These are phyloP conservation scores for Thecaphora frezii DNA, from an alignment of 1,284 basidiomycete species.

Conservation along the genomic window DNA sequence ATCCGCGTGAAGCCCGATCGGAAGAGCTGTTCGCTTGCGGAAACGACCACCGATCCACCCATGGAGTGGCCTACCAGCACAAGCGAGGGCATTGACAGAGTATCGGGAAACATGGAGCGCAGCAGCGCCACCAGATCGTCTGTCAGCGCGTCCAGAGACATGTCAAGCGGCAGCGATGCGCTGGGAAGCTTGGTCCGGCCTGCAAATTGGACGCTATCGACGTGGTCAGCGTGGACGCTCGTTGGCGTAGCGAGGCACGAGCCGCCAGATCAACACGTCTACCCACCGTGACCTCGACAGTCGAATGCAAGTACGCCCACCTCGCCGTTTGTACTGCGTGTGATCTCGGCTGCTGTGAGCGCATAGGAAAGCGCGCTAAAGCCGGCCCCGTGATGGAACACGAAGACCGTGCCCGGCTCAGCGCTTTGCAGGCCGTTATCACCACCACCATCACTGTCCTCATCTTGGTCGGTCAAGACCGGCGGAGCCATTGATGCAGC, in stretches of 20 bases:
- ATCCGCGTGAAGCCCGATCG: slow-evolving; percentile 59
- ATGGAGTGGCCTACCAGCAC: slow-evolving; percentile 60
- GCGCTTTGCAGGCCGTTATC: slow-evolving; percentile 24
- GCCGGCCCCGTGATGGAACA: slow-evolving; percentile 93
- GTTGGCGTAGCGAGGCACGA: slow-evolving; percentile 1
- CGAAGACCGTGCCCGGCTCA: slow-evolving; percentile 69
- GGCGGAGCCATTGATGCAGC: background rate
- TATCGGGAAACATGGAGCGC: slow-evolving; percentile 30
- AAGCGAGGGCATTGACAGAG: slow-evolving; percentile 35
- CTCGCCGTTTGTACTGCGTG: slow-evolving; percentile 68
- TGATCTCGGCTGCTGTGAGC: slow-evolving; percentile 77
- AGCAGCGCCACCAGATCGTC: slow-evolving; percentile 35
- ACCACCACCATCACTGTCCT: slow-evolving; percentile 59
- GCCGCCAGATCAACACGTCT: slow-evolving; percentile 6
- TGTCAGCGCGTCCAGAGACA: slow-evolving; percentile 46
- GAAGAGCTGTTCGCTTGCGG: slow-evolving; percentile 37
- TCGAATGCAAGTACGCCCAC: slow-evolving; percentile 83
- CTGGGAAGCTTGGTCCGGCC: slow-evolving; percentile 10
- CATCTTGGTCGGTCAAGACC: slow-evolving; percentile 49
- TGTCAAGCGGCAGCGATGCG: slow-evolving; percentile 17
- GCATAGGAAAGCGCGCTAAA: slow-evolving; percentile 87
- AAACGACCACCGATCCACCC: slow-evolving; percentile 54
- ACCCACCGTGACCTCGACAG: slow-evolving; percentile 82
- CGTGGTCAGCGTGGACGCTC: too few species aligned
- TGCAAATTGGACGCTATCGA: background rate